Evolutionary conservation across 495 filamentous ascomycete genomes (phyloP).

Genomic region (Neurospora terricola): DNA sequence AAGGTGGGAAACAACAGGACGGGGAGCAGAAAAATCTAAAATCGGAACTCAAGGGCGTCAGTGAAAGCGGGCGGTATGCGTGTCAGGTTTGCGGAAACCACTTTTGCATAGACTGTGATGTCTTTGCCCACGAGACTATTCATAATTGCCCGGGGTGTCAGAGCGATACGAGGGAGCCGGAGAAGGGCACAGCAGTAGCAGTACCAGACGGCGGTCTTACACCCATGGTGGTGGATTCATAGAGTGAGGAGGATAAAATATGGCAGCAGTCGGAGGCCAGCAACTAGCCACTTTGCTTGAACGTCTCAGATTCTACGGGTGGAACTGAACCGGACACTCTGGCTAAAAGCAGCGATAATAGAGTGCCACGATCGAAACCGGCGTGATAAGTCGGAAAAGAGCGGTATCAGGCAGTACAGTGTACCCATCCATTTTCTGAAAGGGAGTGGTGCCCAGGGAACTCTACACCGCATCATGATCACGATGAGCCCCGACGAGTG

Average conservation of each 20-base stretch:
- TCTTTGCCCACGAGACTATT: conserved; percentile 84
- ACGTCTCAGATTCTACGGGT: neutral
- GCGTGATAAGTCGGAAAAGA: neutral
- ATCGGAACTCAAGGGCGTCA: conserved; percentile 49
- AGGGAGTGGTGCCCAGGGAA: neutral
- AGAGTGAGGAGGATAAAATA: neutral
- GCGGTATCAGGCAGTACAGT: neutral
- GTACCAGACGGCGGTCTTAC: neutral
- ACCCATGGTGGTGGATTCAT: conserved; percentile 32
- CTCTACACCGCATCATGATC: neutral
- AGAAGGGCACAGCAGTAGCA: neutral
- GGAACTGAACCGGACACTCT: too few species aligned
- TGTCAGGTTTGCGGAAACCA: conserved; percentile 76
- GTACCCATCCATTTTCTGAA: neutral
- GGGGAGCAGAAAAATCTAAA: conserved; percentile 13
- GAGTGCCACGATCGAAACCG: neutral
- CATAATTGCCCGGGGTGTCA: conserved; percentile 96
- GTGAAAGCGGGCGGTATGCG: conserved; percentile 78
- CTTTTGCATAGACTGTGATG: conserved; percentile 97
- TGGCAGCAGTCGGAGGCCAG: neutral
- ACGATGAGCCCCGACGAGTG: neutral
- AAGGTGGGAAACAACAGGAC: conserved; percentile 34
- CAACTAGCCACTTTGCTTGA: neutral
- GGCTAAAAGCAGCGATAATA: neutral
- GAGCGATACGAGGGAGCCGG: conserved; percentile 38